Percentiles rank a stretch among this genome's conserved stretches.
These are phyloP conservation scores for Sindora glabra DNA, from an alignment of 306 rosid species.

Conservation along the genomic window DNA sequence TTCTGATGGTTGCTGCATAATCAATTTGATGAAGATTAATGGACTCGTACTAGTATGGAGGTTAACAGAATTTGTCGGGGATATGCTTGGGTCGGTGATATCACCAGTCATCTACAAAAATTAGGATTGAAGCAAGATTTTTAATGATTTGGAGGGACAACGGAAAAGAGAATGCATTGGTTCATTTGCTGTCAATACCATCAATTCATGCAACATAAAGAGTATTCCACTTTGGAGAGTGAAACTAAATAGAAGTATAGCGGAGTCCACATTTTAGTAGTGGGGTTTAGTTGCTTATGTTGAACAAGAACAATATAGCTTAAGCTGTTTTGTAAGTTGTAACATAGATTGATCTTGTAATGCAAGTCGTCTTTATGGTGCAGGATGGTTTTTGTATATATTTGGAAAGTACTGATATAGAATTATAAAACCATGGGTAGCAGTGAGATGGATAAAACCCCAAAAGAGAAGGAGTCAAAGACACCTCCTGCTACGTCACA, in stretches of 20 bases:
- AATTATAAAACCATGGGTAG: slow-evolving; percentile 54
- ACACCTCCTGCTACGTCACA: slow-evolving; percentile 58
- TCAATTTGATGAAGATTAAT: neutral
- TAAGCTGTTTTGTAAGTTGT: too few species aligned
- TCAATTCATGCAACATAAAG: neutral
- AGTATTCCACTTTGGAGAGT: slow-evolving; percentile 4
- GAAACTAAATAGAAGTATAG: slow-evolving; percentile 4
- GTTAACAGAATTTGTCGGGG: neutral
- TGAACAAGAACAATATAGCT: neutral
- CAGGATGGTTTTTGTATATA: slow-evolving; percentile 45
- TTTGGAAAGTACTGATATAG: slow-evolving; percentile 23
- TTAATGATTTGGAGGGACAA: slow-evolving; percentile 8
- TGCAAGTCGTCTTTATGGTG: slow-evolving; percentile 24
- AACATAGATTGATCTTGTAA: too few species aligned
- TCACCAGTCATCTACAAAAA: neutral
- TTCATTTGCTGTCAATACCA: neutral
- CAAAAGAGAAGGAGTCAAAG: slow-evolving; percentile 73
- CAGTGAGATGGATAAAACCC: slow-evolving; percentile 72
- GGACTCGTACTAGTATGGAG: neutral
- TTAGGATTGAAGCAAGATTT: slow-evolving; percentile 3
- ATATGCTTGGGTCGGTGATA: slow-evolving; percentile 5
- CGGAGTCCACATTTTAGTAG: neutral
- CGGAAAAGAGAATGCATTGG: slow-evolving; percentile 6
- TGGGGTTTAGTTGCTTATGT: neutral
- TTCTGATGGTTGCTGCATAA: neutral